A percentile compares a stretch with the other conserved stretches of the same genome.
Conservation (phyloP, 345 rosid genomes). For the Cardamine occulta region DNA sequence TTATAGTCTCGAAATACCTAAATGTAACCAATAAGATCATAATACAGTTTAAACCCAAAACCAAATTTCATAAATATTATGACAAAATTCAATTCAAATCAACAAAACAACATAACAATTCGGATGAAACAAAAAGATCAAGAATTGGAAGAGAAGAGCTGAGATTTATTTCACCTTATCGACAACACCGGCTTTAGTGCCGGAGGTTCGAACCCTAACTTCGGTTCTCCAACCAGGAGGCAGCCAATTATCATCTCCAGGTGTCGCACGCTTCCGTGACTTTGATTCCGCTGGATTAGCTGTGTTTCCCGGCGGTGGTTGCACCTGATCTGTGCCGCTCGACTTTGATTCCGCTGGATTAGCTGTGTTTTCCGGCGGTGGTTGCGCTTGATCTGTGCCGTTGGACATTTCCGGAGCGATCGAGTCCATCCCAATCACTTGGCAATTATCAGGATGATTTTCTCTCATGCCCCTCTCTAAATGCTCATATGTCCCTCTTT, state of each 20-base stretch:
- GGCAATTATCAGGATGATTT: background rate
- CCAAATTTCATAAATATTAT: background rate
- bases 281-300: conserved; percentile 12
- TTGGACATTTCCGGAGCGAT: conserved; percentile 11
- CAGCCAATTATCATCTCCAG: conserved; percentile 50
- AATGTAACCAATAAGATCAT: background rate
- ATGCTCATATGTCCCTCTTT: too few species aligned
- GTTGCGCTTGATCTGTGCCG: conserved; percentile 26
- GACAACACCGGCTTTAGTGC: conserved; percentile 66
- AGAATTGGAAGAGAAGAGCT: conserved; percentile 3
- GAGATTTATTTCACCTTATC: conserved; percentile 64
- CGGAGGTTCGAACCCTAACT: conserved; percentile 64
- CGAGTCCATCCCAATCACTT: background rate
- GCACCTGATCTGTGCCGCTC: conserved; percentile 26
- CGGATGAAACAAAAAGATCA: background rate
- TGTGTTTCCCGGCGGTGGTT: conserved; percentile 6
- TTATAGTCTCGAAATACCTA: background rate
- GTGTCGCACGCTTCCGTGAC: conserved; percentile 34
- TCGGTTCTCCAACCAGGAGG: conserved; percentile 80
- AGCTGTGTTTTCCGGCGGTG: conserved; percentile 1
- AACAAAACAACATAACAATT: background rate
- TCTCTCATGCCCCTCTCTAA: too few species aligned
- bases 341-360: conserved; percentile 17
- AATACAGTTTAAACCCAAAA: too few species aligned
- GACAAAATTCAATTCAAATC: background rate